These are phyloP conservation scores for Aspergillus indologenus DNA, from an alignment of 495 filamentous ascomycete genomes.

Conservation along the genomic window DNA sequence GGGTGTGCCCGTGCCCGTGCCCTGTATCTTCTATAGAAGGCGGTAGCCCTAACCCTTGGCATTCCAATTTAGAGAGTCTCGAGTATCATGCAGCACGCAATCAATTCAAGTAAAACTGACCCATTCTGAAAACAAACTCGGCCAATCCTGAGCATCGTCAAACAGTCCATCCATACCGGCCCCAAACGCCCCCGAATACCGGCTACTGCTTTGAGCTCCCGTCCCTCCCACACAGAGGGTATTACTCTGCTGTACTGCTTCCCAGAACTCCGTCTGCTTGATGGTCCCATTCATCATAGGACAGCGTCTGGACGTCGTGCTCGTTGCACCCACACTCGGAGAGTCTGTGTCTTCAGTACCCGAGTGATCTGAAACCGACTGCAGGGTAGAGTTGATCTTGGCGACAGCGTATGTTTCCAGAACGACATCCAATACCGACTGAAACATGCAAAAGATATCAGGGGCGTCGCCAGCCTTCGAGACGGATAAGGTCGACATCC, in stretches of 20 bases:
- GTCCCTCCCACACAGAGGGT: not conserved
- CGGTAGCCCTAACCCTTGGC: too few relatives aligned
- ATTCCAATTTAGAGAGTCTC: too few relatives aligned
- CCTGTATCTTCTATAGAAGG: too few relatives aligned
- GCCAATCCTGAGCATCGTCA: not conserved
- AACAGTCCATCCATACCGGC: not conserved
- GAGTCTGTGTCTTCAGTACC: too few relatives aligned
- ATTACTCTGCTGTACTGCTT: not conserved
- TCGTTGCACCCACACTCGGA: too few relatives aligned
- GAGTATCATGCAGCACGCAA: too few relatives aligned
- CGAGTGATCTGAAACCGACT: not conserved
- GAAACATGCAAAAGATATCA: not conserved
- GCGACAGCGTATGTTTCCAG: not conserved
- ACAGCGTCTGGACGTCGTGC: not conserved
- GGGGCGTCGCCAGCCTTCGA: not conserved
- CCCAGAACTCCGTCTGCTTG: not conserved
- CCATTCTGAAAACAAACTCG: constrained; percentile 5
- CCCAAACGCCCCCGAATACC: not conserved
- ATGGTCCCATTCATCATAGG: constrained; percentile 3
- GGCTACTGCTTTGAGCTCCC: not conserved
- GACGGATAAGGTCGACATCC: not conserved
- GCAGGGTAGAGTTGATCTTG: not conserved
- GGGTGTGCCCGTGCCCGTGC: too few relatives aligned
- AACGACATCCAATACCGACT: not conserved
- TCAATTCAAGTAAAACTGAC: not conserved